These are phyloP conservation scores for Ciborinia camelliae DNA, from an alignment of 2,329 filamentous ascomycete genomes.

Conservation along the genomic window DNA sequence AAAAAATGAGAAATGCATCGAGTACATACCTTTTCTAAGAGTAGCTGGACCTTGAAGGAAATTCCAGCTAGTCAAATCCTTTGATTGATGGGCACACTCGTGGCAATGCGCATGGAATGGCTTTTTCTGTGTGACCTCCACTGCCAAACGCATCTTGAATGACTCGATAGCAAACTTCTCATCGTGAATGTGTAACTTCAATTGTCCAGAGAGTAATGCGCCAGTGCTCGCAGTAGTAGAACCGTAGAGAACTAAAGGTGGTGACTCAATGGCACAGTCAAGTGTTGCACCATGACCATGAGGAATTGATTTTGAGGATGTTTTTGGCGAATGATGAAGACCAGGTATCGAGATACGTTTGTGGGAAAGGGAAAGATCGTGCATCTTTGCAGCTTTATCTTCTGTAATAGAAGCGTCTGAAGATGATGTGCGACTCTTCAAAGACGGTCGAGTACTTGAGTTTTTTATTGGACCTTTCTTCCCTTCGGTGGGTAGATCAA, in stretches of 20 bases:
- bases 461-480: slow-evolving; percentile 10
- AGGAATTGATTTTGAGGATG: slow-evolving; percentile 28
- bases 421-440: slow-evolving; percentile 19
- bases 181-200: slow-evolving; percentile 70
- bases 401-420: slow-evolving; percentile 19
- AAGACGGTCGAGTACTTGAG: slow-evolving; percentile 1
- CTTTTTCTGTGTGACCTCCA: slow-evolving; percentile 72
- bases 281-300: slow-evolving; percentile 28
- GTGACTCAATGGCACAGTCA: slow-evolving; percentile 50
- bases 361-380: slow-evolving; percentile 22
- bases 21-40: slow-evolving; percentile 48
- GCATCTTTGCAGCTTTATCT: slow-evolving; percentile 27
- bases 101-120: slow-evolving; percentile 76
- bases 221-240: slow-evolving; percentile 71
- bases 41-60: slow-evolving; percentile 60
- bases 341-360: slow-evolving; percentile 33
- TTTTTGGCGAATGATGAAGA: slow-evolving; percentile 30
- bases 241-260: slow-evolving; percentile 71
- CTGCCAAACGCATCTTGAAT: slow-evolving; percentile 69
- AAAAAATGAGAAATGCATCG: slow-evolving; percentile 17
- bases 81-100: slow-evolving; percentile 69
- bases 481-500: slow-evolving; percentile 9
- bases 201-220: slow-evolving; percentile 78
- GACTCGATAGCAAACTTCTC: slow-evolving; percentile 63
- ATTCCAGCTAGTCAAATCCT: slow-evolving; percentile 74